A percentile compares a stretch with the other conserved stretches of the same genome.
phyloP scores from a whole-genome alignment of 768 basidiomycete genomes.

The Chalciporus pseudorubinellus region DNA sequence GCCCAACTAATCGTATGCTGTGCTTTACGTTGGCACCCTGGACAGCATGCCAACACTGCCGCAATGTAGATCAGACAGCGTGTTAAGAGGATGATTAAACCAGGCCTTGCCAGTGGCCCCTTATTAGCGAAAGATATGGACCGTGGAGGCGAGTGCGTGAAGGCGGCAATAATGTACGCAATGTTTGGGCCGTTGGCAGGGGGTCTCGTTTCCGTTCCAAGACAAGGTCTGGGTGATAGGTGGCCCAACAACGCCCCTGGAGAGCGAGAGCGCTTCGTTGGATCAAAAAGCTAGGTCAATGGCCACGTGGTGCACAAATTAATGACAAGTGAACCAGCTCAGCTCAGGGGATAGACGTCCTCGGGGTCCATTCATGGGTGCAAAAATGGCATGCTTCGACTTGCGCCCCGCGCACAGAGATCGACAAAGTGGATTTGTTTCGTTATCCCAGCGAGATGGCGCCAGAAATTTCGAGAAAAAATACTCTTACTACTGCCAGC shows the following conservation, averaged over 20 bases:
- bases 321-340: constrained; percentile 25
- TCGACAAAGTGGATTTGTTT: constrained; percentile 13
- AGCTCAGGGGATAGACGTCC: constrained; percentile 1
- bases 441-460: constrained; percentile 20
- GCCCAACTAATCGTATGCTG: constrained; percentile 24
- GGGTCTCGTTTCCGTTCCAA: constrained; percentile 21
- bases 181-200: constrained; percentile 22
- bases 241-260: no score
- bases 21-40: constrained; percentile 31
- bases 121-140: constrained; percentile 21
- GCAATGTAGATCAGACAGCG: constrained; percentile 21
- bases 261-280: no score
- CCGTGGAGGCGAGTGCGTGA: constrained; percentile 23
- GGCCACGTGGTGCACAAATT: constrained; percentile 19
- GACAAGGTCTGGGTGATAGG: constrained; percentile 6
- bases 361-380: constrained; percentile 25
- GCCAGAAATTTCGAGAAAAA: constrained; percentile 9
- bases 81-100: constrained; percentile 13
- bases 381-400: background rate
- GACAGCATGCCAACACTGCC: constrained; percentile 21
- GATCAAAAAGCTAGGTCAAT: background rate
- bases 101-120: background rate
- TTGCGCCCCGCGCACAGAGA: constrained; percentile 13
- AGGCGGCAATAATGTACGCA: constrained; percentile 21
- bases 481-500: constrained; percentile 4